Evolutionary conservation across 495 filamentous ascomycete species (phyloP).

Genomic region (Daldinia bambusicola): DNA sequence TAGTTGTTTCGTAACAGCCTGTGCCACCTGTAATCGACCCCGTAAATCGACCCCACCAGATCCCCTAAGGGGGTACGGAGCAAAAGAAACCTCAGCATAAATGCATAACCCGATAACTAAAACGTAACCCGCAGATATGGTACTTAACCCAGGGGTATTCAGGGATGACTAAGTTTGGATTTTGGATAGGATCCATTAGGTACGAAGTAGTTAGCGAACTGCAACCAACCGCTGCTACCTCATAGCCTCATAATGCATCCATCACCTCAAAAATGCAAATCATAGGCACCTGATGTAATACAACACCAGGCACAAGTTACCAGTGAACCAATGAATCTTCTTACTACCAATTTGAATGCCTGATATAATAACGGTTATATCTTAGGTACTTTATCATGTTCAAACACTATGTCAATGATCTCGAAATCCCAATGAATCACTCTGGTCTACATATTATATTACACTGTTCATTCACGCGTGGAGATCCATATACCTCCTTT

Average conservation of each 20-base stretch:
- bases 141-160: not conserved
- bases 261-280: not conserved
- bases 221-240: slow-evolving; percentile 17
- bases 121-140: not conserved
- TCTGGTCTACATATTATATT: slow-evolving; percentile 22
- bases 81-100: not conserved
- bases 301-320: not conserved
- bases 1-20: slow-evolving; percentile 38
- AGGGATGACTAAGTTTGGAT: slow-evolving; percentile 24
- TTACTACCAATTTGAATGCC: not conserved
- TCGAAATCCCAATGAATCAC: slow-evolving; percentile 21
- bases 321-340: not conserved
- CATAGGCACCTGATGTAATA: not conserved
- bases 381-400: not conserved
- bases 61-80: slow-evolving; percentile 25
- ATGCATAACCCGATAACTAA: not conserved
- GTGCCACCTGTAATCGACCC: slow-evolving; percentile 42
- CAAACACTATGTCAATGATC: slow-evolving; percentile 23
- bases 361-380: not conserved
- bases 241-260: slow-evolving; percentile 3
- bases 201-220: too few relatives aligned
- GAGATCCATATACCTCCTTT: slow-evolving; percentile 18
- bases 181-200: slow-evolving; percentile 5
- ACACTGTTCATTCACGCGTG: slow-evolving; percentile 21
- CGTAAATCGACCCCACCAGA: slow-evolving; percentile 38